phyloP scores from a whole-genome alignment of 805 yeast species.

The Saccharomycopsis sp. region DNA sequence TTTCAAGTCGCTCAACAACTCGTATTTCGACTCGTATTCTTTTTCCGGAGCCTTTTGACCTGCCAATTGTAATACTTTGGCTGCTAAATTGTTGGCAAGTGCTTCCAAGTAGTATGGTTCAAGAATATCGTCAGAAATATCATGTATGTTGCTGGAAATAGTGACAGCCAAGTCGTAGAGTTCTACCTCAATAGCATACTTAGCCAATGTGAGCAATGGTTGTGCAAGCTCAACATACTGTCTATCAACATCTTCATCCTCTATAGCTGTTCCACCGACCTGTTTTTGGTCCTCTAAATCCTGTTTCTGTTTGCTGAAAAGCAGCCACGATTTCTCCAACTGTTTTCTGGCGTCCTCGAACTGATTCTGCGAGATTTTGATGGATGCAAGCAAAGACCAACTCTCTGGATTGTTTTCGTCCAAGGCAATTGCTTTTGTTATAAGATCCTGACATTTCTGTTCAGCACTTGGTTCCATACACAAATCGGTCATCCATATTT shows the following conservation, averaged over 20 bases:
- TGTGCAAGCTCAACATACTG: constrained; percentile 66
- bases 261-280: constrained; percentile 10
- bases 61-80: constrained; percentile 28
- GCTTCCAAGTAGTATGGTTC: constrained; percentile 84
- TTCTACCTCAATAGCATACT: constrained; percentile 73
- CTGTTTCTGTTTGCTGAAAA: constrained; percentile 49
- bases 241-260: constrained; percentile 32
- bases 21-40: constrained; percentile 6
- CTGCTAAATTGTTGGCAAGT: constrained; percentile 53
- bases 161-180: constrained; percentile 57
- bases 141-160: constrained; percentile 62
- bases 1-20: constrained; percentile 7
- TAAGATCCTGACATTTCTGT: constrained; percentile 62
- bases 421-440: constrained; percentile 48
- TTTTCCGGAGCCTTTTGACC: not conserved
- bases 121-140: constrained; percentile 76
- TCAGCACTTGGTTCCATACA: constrained; percentile 95
- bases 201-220: constrained; percentile 65
- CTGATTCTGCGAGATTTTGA: constrained; percentile 81
- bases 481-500: constrained; percentile 95
- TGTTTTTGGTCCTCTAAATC: constrained; percentile 36
- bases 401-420: constrained; percentile 61
- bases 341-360: constrained; percentile 68
- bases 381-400: constrained; percentile 76
- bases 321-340: constrained; percentile 61